Evolutionary conservation across 495 filamentous ascomycete species (phyloP).

Genomic region (Penicillium nucicola): DNA sequence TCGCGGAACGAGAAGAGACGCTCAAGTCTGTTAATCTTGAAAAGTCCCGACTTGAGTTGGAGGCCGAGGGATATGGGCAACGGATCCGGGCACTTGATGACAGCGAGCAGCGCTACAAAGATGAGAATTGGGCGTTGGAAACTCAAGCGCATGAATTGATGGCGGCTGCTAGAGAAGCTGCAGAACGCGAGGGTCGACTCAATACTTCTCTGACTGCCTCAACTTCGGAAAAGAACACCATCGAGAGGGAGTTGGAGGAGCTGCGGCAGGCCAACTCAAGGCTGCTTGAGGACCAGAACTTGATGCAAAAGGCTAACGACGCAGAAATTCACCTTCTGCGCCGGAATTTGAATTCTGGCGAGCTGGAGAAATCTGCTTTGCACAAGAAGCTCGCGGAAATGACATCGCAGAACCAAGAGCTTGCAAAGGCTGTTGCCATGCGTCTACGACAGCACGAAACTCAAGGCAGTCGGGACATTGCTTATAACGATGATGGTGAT

Average conservation of each 20-base stretch:
- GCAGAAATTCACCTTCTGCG: constrained; percentile 77
- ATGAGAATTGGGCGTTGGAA: constrained; percentile 97
- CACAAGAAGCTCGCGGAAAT: constrained; percentile 84
- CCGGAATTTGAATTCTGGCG: constrained; percentile 67
- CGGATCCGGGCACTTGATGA: constrained; percentile 81
- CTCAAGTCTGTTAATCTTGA: constrained; percentile 71
- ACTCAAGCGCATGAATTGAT: constrained; percentile 80
- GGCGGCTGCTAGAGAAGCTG: constrained; percentile 63
- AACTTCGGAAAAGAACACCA: constrained; percentile 69
- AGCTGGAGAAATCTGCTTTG: constrained; percentile 68
- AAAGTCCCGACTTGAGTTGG: constrained; percentile 73
- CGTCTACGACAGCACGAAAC: constrained; percentile 65
- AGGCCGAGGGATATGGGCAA: constrained; percentile 74
- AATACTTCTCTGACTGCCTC: constrained; percentile 62
- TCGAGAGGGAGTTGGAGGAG: constrained; percentile 85
- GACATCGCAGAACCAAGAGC: constrained; percentile 80
- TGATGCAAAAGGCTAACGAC: constrained; percentile 77
- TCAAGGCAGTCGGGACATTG: constrained; percentile 53
- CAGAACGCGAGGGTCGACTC: constrained; percentile 78
- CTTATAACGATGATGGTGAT: constrained; percentile 61
- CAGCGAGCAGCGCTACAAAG: constrained; percentile 91
- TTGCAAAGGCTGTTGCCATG: constrained; percentile 74
- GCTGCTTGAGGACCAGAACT: constrained; percentile 73
- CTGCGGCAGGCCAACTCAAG: constrained; percentile 73
- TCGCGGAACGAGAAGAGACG: constrained; percentile 83